Evolutionary conservation across 1,139 yeast species (phyloP).

Genomic region (Magnusiomyces suaveolens): DNA sequence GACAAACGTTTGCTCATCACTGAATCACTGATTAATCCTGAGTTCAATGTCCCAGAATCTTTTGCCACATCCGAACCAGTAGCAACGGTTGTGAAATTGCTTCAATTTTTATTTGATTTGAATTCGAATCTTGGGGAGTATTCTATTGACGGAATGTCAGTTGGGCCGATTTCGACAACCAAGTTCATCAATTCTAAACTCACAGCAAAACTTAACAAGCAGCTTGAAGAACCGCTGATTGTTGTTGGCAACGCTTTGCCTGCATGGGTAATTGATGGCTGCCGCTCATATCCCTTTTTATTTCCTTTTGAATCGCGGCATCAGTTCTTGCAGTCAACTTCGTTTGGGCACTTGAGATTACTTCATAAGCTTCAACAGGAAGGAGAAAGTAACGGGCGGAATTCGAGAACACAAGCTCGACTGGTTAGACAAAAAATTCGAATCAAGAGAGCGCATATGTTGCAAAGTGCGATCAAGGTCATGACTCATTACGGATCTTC

Average conservation of each 20-base stretch:
- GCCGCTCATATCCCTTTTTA: slow-evolving; percentile 67
- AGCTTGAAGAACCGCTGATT: slow-evolving; percentile 79
- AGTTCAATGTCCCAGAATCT: slow-evolving; percentile 26
- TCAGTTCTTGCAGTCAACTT: slow-evolving; percentile 72
- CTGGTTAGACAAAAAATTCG: slow-evolving; percentile 75
- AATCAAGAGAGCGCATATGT: slow-evolving; percentile 57
- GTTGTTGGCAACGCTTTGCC: slow-evolving; percentile 87
- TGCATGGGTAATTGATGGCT: slow-evolving; percentile 67
- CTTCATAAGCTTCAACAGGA: slow-evolving; percentile 63
- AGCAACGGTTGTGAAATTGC: slow-evolving; percentile 43
- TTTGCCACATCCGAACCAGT: slow-evolving; percentile 40
- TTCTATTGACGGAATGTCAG: too few species aligned
- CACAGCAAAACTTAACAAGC: slow-evolving; percentile 78
- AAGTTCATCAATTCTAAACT: slow-evolving; percentile 69
- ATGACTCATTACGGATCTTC: slow-evolving; percentile 67
- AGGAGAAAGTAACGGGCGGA: too few species aligned
- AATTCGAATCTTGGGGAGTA: slow-evolving; percentile 32
- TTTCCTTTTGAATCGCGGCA: slow-evolving; percentile 79
- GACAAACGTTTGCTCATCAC: slow-evolving; percentile 16
- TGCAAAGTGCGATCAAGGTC: slow-evolving; percentile 74
- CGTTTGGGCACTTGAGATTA: slow-evolving; percentile 82
- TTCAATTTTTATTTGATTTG: slow-evolving; percentile 45
- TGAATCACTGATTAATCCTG: slow-evolving; percentile 27
- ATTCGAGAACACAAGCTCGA: too few species aligned
- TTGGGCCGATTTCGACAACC: slow-evolving; percentile 36